Percentiles rank a stretch among this genome's conserved stretches.
These are phyloP conservation scores for Pseudozyma pruni DNA, from an alignment of 1,284 basidiomycete genomes.

Conservation along the genomic window DNA sequence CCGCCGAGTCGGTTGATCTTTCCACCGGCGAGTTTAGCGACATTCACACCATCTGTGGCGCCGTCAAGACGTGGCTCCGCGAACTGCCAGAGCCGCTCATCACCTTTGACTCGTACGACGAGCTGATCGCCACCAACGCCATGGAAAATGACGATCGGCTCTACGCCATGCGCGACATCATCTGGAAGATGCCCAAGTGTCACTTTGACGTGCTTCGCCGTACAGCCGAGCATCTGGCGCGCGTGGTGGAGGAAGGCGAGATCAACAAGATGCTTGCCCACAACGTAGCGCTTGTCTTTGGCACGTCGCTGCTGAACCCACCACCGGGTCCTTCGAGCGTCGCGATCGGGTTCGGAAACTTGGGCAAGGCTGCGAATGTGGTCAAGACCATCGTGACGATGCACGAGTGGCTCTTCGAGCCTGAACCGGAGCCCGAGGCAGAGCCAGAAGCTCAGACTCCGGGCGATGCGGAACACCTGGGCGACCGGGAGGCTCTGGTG, in stretches of 20 bases:
- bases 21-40: slow-evolving; percentile 60
- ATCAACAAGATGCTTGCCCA: slow-evolving; percentile 65
- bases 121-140: slow-evolving; percentile 60
- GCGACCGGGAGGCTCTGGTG: neutral
- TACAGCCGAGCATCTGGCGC: slow-evolving; percentile 59
- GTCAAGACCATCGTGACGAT: slow-evolving; percentile 65
- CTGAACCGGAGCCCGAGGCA: slow-evolving; percentile 52
- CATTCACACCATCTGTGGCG: slow-evolving; percentile 64
- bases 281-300: slow-evolving; percentile 67
- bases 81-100: slow-evolving; percentile 66
- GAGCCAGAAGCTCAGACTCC: slow-evolving; percentile 16
- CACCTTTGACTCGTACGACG: slow-evolving; percentile 63
- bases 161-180: slow-evolving; percentile 59
- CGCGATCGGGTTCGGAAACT: slow-evolving; percentile 56
- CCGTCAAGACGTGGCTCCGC: slow-evolving; percentile 65
- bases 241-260: slow-evolving; percentile 58
- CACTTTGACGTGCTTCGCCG: slow-evolving; percentile 64
- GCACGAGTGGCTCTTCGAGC: slow-evolving; percentile 65
- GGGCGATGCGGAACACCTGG: neutral
- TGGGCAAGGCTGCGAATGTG: slow-evolving; percentile 65
- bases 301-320: slow-evolving; percentile 65
- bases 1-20: slow-evolving; percentile 54
- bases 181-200: slow-evolving; percentile 60
- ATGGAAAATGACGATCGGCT: slow-evolving; percentile 62
- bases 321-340: slow-evolving; percentile 55